Evolutionary conservation across 2,329 filamentous ascomycete genomes (phyloP).

Genomic region (Alternaria dauci): DNA sequence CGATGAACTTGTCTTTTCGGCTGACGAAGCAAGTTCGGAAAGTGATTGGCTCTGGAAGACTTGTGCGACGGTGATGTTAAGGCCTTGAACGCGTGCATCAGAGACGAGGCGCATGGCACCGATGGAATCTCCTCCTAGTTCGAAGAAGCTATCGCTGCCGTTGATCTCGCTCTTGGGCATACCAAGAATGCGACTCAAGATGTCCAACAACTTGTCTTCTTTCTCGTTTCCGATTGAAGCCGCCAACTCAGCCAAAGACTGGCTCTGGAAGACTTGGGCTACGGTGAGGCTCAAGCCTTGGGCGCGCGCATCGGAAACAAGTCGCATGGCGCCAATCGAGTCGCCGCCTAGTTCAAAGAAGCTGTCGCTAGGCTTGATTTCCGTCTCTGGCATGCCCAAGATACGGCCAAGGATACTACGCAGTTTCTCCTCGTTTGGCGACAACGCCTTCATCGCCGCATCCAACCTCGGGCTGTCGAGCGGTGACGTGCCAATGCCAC

Average conservation of each 20-base stretch:
- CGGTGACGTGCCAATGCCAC: conserved; percentile 27
- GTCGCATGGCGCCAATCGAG: conserved; percentile 57
- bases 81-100: conserved; percentile 47
- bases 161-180: conserved; percentile 48
- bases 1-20: conserved; percentile 40
- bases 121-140: conserved; percentile 58
- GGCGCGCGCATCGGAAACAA: conserved; percentile 51
- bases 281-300: conserved; percentile 53
- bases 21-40: conserved; percentile 38
- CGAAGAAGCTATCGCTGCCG: conserved; percentile 55
- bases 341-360: conserved; percentile 60
- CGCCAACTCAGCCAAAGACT: conserved; percentile 63
- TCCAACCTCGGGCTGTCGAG: conserved; percentile 11
- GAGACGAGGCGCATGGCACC: conserved; percentile 57
- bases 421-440: conserved; percentile 41
- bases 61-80: conserved; percentile 54
- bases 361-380: conserved; percentile 52
- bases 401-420: conserved; percentile 36
- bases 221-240: conserved; percentile 52
- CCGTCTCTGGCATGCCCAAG: conserved; percentile 35
- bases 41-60: conserved; percentile 57
- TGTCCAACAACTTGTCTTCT: conserved; percentile 40
- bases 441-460: conserved; percentile 17
- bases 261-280: conserved; percentile 53
- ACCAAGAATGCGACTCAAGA: conserved; percentile 42